Evolutionary conservation across 139 green algal genomes (phyloP), one percentile per base, ranked within the genome.

Genomic region (Picochlorum sp.): DNA sequence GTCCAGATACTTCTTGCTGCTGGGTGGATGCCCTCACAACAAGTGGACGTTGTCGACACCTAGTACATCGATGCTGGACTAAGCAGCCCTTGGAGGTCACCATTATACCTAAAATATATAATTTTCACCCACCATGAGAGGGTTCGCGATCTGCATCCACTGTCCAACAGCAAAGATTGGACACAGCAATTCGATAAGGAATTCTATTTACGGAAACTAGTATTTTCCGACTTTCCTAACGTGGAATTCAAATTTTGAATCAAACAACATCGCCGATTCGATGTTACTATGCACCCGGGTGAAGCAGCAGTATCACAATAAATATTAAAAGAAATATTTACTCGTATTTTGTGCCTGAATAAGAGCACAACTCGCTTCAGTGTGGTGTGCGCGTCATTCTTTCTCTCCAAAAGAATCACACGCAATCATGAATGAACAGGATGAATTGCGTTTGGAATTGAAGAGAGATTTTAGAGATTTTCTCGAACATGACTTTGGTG

Each of bases 401-500:
- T 41, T 41, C 34, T 41, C 8, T 41, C 34, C 8, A 41, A 41
- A 41, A 41, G 34, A 41, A 41, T 41, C 34, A 41, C 34, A 18
- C n/a, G 16, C 18, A 21, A 31, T 18, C 15, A 77, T 77, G 70
- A 65, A 77, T 21, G 70, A 77, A 63, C 70, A 72, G 26, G 61
- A 20, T 23, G 65, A 78, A 55, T 41, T 78, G 7, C 78, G 77
- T 1, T 68, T 90, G 5, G 72, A 85, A 55, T 63, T 88, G 52
- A 90, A 88, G 56, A 69, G 86, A 3, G 66, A 82, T 31, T 94
- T 94, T 71, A 71, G 73, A 0, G 85, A 90, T 20, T 94, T 95
- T 63, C 76, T 95, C 8, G 83, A 90, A 44, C 65, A 69, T 18
- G 83, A 91, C 15, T 86, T 77, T 20, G 76, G 68, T 4, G 51